phyloP scores from a whole-genome alignment of 202 grass and related monocot species.

The Schoenoplectus triqueter region DNA sequence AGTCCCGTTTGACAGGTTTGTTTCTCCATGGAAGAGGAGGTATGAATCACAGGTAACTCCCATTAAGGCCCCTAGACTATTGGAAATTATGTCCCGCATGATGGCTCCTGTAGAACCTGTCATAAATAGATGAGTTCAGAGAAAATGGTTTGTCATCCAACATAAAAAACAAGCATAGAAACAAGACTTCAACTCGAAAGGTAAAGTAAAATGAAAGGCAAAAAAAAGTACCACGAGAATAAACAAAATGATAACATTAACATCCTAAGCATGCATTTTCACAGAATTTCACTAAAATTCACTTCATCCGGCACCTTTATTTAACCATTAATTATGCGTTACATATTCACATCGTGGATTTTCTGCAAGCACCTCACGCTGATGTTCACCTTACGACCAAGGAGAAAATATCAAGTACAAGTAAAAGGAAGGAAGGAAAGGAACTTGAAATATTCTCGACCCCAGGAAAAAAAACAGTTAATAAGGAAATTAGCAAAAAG shows the following conservation, averaged over 20 bases:
- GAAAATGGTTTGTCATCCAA: neutral
- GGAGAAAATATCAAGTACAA: too few species aligned
- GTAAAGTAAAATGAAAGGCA: neutral
- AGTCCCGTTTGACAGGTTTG: constrained; percentile 51
- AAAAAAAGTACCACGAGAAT: neutral
- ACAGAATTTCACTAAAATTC: neutral
- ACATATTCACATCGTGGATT: neutral
- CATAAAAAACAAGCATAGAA: neutral
- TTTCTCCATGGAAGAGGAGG: constrained; percentile 60
- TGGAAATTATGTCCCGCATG: constrained; percentile 26
- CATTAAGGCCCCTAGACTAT: neutral
- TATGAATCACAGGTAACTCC: constrained; percentile 49
- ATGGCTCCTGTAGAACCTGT: constrained; percentile 23
- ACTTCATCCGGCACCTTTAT: neutral
- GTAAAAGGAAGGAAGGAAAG: neutral
- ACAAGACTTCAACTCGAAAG: neutral
- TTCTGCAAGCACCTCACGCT: neutral
- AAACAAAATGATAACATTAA: neutral
- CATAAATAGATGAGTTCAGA: constrained; percentile 3
- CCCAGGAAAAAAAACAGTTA: neutral
- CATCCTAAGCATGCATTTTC: neutral
- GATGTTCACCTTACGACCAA: neutral
- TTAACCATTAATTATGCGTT: neutral
- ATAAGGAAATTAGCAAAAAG: neutral
- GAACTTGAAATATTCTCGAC: neutral